Conservation (phyloP, 1,284 basidiomycete species). For the Malassezia globosa region DNA sequence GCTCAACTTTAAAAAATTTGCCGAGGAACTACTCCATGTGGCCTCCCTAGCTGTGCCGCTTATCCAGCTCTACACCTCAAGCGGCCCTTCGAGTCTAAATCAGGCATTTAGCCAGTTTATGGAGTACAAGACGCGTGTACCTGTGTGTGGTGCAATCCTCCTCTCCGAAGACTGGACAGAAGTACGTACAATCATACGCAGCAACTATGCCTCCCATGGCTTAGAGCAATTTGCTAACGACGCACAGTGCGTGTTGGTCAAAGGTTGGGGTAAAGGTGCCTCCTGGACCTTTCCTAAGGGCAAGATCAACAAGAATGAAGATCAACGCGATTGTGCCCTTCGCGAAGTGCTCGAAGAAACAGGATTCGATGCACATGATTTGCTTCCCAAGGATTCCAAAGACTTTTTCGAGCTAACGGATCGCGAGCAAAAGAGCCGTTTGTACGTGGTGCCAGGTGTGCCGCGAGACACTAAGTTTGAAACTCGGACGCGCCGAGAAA, state of each 20-base stretch:
- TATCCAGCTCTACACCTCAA: constrained; percentile 37
- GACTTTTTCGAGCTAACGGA: constrained; percentile 76
- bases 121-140: constrained; percentile 87
- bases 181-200: no score
- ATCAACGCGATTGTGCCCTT: constrained; percentile 49
- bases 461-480: constrained; percentile 78
- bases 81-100: constrained; percentile 35
- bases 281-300: constrained; percentile 98
- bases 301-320: constrained; percentile 87
- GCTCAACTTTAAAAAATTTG: constrained; percentile 68
- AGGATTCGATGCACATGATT: constrained; percentile 36
- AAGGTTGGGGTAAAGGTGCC: constrained; percentile 91
- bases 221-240: no score
- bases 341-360: constrained; percentile 52
- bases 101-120: constrained; percentile 43
- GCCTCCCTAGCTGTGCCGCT: constrained; percentile 39
- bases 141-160: constrained; percentile 97
- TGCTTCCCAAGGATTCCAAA: constrained; percentile 28
- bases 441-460: constrained; percentile 84
- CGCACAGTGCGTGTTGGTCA: constrained; percentile 52
- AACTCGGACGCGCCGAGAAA: constrained; percentile 93
- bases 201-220: no score
- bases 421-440: constrained; percentile 73
- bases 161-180: constrained; percentile 77
- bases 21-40: constrained; percentile 62